A percentile compares a stretch with the other conserved stretches of the same genome.
phyloP scores from a whole-genome alignment of 2,329 filamentous ascomycete species.

The Trichophyton verrucosum region DNA sequence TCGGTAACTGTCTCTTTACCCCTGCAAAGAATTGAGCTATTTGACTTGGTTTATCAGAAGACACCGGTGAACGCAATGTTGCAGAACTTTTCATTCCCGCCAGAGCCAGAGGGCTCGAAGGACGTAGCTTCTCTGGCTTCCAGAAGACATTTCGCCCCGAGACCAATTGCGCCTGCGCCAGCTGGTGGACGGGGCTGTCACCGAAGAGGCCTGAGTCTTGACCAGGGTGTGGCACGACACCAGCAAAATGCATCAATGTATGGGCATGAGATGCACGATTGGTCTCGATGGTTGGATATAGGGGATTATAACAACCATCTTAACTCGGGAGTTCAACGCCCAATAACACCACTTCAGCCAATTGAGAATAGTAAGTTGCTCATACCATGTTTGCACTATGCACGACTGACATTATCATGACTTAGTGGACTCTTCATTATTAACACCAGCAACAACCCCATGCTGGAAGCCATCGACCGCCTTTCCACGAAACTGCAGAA shows the following conservation, averaged over 20 bases:
- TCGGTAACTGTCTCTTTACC: neutral
- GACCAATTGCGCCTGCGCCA: neutral
- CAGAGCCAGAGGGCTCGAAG: neutral
- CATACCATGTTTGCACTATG: neutral
- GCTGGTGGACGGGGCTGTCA: conserved; percentile 32
- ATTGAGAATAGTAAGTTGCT: conserved; percentile 44
- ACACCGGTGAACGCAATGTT: neutral
- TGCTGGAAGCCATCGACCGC: conserved; percentile 28
- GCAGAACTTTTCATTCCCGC: neutral
- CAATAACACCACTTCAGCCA: conserved; percentile 51
- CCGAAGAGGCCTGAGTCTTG: conserved; percentile 73
- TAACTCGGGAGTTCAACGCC: conserved; percentile 33
- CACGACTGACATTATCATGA: conserved; percentile 1
- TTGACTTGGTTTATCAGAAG: neutral
- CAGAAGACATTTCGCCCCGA: neutral
- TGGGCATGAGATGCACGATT: conserved; percentile 42
- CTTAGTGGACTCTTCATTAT: conserved; percentile 34
- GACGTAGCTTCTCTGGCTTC: neutral
- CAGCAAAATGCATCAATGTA: conserved; percentile 5
- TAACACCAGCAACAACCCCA: conserved; percentile 56
- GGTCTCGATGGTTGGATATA: conserved; percentile 22
- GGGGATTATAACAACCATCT: neutral
- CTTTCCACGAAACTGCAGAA: conserved; percentile 27
- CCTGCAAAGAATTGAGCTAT: neutral
- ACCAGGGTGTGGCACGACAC: conserved; percentile 35